Percentiles rank a stretch among this genome's conserved stretches.
These are phyloP conservation scores for Picea engelmannii DNA, from an alignment of 83 land plant species.

Conservation along the genomic window DNA sequence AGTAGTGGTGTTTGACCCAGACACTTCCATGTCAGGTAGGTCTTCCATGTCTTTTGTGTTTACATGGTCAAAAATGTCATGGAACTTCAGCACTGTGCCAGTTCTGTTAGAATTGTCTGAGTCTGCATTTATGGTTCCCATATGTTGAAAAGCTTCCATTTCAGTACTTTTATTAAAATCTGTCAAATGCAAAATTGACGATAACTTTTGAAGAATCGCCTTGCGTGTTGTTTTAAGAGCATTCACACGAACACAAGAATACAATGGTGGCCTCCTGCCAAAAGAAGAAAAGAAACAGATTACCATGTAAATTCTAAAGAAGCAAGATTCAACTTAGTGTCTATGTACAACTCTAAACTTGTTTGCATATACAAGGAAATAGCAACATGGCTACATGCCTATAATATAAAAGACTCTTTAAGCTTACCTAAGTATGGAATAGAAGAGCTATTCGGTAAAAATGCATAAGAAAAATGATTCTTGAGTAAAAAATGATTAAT, in stretches of 20 bases:
- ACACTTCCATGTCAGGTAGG: not conserved
- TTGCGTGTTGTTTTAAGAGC: conserved; percentile 65
- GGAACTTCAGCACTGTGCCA: not conserved
- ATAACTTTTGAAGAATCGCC: conserved; percentile 61
- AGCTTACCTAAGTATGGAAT: not conserved
- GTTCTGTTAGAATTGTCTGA: not conserved
- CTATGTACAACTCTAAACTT: not conserved
- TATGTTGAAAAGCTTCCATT: not conserved
- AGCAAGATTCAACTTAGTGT: not conserved
- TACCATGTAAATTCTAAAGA: not conserved
- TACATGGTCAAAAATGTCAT: not conserved
- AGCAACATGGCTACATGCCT: not conserved
- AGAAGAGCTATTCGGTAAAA: not conserved
- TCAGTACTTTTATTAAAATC: conserved; percentile 6
- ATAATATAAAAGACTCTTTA: not conserved
- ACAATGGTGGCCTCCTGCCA: conserved; percentile 78
- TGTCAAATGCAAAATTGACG: conserved; percentile 24
- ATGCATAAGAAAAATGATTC: not conserved
- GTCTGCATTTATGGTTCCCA: conserved; percentile 8
- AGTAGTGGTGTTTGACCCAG: not conserved
- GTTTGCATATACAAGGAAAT: not conserved
- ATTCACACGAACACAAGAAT: conserved; percentile 89
- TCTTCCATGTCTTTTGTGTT: not conserved
- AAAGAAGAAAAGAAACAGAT: conserved; percentile 3
- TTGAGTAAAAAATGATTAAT: not conserved